Base-by-base conservation (phyloP, 768 basidiomycete species). In the Rhodosporidiobolus odoratus region DNA sequence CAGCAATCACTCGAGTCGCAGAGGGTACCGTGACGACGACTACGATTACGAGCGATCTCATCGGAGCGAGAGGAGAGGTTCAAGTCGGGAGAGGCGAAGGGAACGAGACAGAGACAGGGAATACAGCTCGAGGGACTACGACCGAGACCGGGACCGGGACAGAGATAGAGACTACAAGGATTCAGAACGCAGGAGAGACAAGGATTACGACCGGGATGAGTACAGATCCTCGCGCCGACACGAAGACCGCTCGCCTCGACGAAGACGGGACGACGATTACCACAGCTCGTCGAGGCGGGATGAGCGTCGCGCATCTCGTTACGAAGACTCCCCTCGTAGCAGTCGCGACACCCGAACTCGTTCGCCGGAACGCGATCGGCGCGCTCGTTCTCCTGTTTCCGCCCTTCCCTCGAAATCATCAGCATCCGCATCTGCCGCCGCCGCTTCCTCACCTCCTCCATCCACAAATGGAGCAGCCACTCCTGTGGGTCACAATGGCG, bases 281-380 rank as follows among this genome's bases (percentile, higher is more conserved):
- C 13, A 50, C 40, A 6, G 47, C 37, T 52, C 58, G 9, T 34
- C 40, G 47, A 30, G 30, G n/a, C 17, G 58, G 21, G 54, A 65
- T n/a, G n/a, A n/a, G n/a, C n/a, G 27, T 23, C 43, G 43, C 13
- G 12, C 43, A 12, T 45, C 43, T 21, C 45, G 60, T 35, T 19
- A 53, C 50, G 27, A n/a, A 8, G 65, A 52, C 45, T 62, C 54
- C 5, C 37, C 35, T 7, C 37, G 50, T 16, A 7, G 32, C 27
- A 43, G 48, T 50, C 48, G 48, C 9, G 45, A 91, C 74, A 77
- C 90, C 91, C 15, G 89, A 92, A 86, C 90, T 89, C 4, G 82
- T 19, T 21, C 56, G 7, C 3, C 56, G 52, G 13, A 32, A n/a
- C n/a, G n/a, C n/a, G n/a, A n/a, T n/a, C n/a, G n/a, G n/a, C n/a